These are phyloP conservation scores for Aphanomyces stellatus DNA, from an alignment of 352 stramenopile genomes.

Conservation along the genomic window DNA sequence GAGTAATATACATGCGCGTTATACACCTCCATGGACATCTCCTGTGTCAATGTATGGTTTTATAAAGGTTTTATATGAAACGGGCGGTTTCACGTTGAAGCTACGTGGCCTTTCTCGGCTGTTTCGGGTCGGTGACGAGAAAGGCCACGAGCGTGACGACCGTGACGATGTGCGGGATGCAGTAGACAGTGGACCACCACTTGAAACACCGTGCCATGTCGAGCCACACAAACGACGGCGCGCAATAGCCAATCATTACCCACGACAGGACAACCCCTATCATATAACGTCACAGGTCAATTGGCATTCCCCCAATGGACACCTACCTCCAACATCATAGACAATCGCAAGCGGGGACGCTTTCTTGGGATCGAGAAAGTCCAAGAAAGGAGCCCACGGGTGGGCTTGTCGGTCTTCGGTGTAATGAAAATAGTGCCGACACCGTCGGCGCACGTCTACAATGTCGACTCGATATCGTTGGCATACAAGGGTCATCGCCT, in stretches of 20 bases:
- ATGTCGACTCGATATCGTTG: not conserved
- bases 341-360: constrained; percentile 66
- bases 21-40: too few species aligned
- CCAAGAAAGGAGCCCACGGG: constrained; percentile 72
- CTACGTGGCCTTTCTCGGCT: too few species aligned
- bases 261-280: constrained; percentile 38
- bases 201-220: constrained; percentile 60
- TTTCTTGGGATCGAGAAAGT: constrained; percentile 57
- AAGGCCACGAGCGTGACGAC: constrained; percentile 56
- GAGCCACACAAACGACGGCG: constrained; percentile 75
- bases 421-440: constrained; percentile 72
- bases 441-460: constrained; percentile 57
- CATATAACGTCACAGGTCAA: not conserved
- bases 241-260: constrained; percentile 78
- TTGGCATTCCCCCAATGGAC: constrained; percentile 19
- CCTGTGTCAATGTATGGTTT: too few species aligned
- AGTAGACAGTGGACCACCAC: constrained; percentile 80
- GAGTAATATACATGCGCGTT: too few species aligned
- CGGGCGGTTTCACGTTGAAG: too few species aligned
- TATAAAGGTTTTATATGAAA: too few species aligned
- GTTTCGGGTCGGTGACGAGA: constrained; percentile 2
- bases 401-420: constrained; percentile 73
- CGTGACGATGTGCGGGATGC: constrained; percentile 56
- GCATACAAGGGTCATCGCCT: constrained; percentile 13
- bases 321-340: constrained; percentile 55